Evolutionary conservation across 2,329 filamentous ascomycete genomes (phyloP), one percentile per base, ranked within the genome.

Genomic region (Ceratocystis lukuohia): DNA sequence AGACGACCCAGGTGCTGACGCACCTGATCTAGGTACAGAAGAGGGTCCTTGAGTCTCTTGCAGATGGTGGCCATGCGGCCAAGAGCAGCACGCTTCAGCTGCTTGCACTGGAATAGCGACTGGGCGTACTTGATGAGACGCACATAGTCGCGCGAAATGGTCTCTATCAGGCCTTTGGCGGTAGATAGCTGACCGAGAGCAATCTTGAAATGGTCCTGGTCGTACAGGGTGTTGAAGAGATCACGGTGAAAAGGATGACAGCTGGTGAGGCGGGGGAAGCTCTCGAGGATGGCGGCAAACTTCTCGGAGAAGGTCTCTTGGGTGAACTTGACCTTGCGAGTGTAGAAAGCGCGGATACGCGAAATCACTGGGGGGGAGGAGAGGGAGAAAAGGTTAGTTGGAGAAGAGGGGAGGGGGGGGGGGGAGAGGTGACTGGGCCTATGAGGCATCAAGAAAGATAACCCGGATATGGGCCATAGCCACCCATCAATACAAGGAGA

Each of bases 11-110:
- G 81, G 80, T 99, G 95, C 80, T 97, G 93, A 71, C 94, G 87
- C 67, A 78, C 76, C 73, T 97, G 92, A 77, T 99, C 94, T 68
- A 99, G 85, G 76, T 97, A 99, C 70, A 95, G 82, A 62, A 99
- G 84, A 66, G 94, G 91, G 72, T 99, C 94, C 78, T 96, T 96
- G 69, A 99, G 80, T 70, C 92, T 86, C 80, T 91, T 94, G 79
- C 91, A 91, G 72, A 99, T 91, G 20, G 94, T 99, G 70, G 93
- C 94, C 94, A 99, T 97, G 74, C 94, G 91, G 81, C 94, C 94
- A 65, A 99, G 84, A 7, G 89, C 95, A 64, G 95, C 94, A 70
- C 89, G 84, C 85, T 99, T 99, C 73, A 99, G 85, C 80, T 97
- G 92, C 80, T 99, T 99, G 84, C 93, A 97, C 80, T 99, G 94